phyloP scores from a whole-genome alignment of 176 grass and related monocot genomes.

The Cocos nucifera region DNA sequence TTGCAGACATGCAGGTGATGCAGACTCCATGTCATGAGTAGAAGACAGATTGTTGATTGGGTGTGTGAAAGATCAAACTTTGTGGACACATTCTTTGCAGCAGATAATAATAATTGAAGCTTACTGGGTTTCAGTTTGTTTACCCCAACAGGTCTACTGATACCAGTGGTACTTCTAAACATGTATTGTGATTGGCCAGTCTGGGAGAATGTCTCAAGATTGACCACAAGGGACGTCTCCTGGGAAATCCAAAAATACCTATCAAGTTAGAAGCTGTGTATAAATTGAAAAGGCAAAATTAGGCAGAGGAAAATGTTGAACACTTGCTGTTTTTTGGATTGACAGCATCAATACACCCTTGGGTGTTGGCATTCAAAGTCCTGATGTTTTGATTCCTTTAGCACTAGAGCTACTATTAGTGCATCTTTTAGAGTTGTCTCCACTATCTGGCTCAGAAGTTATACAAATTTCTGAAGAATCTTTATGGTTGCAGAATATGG shows the following conservation, averaged over 20 bases:
- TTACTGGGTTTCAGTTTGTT: too few species aligned
- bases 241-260: constrained; percentile 8
- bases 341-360: constrained; percentile 73
- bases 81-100: too few species aligned
- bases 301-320: not conserved
- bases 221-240: constrained; percentile 41
- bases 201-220: not conserved
- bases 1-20: too few species aligned
- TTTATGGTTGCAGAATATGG: not conserved
- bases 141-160: not conserved
- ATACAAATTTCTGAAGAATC: not conserved
- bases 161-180: constrained; percentile 1
- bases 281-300: too few species aligned
- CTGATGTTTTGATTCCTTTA: constrained; percentile 48
- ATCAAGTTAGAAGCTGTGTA: constrained; percentile 15
- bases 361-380: constrained; percentile 52
- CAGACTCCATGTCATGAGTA: too few species aligned
- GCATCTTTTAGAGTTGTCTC: constrained; percentile 2
- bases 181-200: constrained; percentile 14
- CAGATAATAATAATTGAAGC: too few species aligned
- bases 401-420: constrained; percentile 8
- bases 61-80: too few species aligned
- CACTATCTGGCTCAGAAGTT: constrained; percentile 7
- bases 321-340: constrained; percentile 8
- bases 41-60: too few species aligned